phyloP scores from a whole-genome alignment of 2,329 filamentous ascomycete species.

The Penicillium thymicola region DNA sequence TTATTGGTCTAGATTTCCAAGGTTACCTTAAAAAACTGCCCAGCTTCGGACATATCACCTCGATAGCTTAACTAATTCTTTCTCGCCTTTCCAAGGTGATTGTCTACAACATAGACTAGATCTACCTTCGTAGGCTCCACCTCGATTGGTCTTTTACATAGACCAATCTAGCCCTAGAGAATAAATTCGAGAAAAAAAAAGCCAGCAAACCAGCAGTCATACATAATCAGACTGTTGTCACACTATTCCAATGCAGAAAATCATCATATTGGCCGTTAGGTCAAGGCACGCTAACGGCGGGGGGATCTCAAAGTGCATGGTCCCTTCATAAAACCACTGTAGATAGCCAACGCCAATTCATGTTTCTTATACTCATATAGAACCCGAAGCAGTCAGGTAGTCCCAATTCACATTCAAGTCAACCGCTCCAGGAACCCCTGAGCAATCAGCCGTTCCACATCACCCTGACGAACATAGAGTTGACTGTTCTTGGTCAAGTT shows the following conservation, averaged over 20 bases:
- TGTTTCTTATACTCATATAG: slow-evolving; percentile 1
- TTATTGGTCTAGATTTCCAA: not conserved
- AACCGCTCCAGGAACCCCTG: slow-evolving; percentile 94
- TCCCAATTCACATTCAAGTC: slow-evolving; percentile 52
- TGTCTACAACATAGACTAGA: not conserved
- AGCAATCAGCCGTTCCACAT: slow-evolving; percentile 89
- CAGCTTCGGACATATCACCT: not conserved
- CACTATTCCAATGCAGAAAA: slow-evolving; percentile 2
- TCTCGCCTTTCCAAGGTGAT: not conserved
- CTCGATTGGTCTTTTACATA: not conserved
- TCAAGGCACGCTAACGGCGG: slow-evolving; percentile 2
- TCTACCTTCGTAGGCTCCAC: not conserved
- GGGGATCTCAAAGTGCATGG: slow-evolving; percentile 18
- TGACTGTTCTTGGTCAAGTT: slow-evolving; percentile 97
- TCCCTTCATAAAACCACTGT: slow-evolving; percentile 5
- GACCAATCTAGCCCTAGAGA: not conserved
- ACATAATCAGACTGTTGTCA: not conserved
- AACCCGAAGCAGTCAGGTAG: slow-evolving; percentile 18
- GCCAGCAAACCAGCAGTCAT: not conserved
- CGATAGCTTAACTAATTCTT: not conserved
- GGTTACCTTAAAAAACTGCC: not conserved
- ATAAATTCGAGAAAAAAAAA: not conserved
- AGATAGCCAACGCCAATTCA: slow-evolving; percentile 5
- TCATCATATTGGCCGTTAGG: slow-evolving; percentile 3
- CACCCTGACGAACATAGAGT: slow-evolving; percentile 92